Evolutionary conservation across 257 asterid species (phyloP).

Genomic region (Buddleja alternifolia): DNA sequence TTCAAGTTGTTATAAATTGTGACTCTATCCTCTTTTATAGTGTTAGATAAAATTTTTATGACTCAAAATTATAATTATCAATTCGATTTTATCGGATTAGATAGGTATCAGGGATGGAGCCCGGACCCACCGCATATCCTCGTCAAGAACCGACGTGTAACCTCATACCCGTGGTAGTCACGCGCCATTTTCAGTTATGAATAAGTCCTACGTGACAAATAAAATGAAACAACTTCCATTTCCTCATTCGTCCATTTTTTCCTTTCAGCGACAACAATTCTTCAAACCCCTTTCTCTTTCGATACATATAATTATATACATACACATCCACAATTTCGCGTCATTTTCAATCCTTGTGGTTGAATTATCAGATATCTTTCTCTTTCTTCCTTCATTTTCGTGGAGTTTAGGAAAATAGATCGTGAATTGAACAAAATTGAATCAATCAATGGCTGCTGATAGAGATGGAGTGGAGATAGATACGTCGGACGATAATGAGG

Average conservation of each 20-base stretch:
- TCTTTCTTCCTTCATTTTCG: conserved; percentile 4
- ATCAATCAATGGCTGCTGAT: conserved; percentile 54
- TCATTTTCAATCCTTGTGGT: conserved; percentile 31
- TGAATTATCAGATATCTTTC: conserved; percentile 41
- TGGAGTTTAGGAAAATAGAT: conserved; percentile 35
- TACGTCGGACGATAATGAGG: conserved; percentile 49
- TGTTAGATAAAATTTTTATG: too few relatives aligned
- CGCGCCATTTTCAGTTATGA: conserved; percentile 37
- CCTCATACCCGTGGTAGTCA: conserved; percentile 1
- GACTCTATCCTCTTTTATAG: too few relatives aligned
- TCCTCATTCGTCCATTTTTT: neutral
- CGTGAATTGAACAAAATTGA: conserved; percentile 26
- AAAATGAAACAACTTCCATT: conserved; percentile 25
- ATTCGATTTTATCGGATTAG: too few relatives aligned
- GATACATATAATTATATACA: conserved; percentile 5
- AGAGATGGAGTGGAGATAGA: conserved; percentile 56
- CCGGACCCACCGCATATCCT: neutral
- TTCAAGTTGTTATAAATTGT: too few relatives aligned
- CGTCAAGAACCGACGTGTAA: conserved; percentile 10
- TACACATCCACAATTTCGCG: conserved; percentile 23
- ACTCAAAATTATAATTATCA: too few relatives aligned
- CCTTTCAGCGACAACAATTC: neutral
- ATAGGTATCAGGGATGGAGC: conserved; percentile 13
- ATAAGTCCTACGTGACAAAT: conserved; percentile 7
- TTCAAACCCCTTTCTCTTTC: conserved; percentile 33